Evolutionary conservation across 73 alveolate species (phyloP).

Genomic region (Uronychia setigera): DNA sequence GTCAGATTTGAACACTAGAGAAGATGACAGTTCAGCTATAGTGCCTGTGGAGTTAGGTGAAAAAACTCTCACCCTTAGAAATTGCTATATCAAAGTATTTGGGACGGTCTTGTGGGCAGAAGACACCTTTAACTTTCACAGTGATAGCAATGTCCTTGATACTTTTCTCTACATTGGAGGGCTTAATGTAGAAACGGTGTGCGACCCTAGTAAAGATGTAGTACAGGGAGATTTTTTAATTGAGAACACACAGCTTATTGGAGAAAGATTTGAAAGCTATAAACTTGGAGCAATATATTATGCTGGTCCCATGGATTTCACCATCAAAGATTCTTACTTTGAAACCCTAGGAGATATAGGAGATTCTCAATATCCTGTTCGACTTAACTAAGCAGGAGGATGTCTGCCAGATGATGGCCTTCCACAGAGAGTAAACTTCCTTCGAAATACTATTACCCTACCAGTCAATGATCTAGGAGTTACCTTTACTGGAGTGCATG

Average conservation of each 20-base stretch:
- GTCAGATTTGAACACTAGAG: not conserved
- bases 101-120: not conserved
- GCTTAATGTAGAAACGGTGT: not conserved
- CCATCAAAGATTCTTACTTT: conserved; percentile 3
- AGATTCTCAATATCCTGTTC: conserved; percentile 7
- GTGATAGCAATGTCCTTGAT: not conserved
- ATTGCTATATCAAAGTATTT: not conserved
- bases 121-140: not conserved
- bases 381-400: conserved; percentile 10
- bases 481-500: conserved; percentile 12
- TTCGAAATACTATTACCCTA: not conserved
- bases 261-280: conserved; percentile 4
- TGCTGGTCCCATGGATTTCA: conserved; percentile 29
- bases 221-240: conserved; percentile 15
- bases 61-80: not conserved
- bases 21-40: not conserved
- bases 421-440: not conserved
- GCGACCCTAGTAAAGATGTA: conserved; percentile 11
- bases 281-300: conserved; percentile 20
- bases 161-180: conserved; percentile 22
- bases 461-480: not conserved
- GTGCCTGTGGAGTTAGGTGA: not conserved
- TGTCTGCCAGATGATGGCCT: conserved; percentile 20
- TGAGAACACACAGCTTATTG: conserved; percentile 11
- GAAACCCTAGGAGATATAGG: conserved; percentile 14